Conservation (phyloP, 2,329 filamentous ascomycete species). For the Raffaelea arxii region DNA sequence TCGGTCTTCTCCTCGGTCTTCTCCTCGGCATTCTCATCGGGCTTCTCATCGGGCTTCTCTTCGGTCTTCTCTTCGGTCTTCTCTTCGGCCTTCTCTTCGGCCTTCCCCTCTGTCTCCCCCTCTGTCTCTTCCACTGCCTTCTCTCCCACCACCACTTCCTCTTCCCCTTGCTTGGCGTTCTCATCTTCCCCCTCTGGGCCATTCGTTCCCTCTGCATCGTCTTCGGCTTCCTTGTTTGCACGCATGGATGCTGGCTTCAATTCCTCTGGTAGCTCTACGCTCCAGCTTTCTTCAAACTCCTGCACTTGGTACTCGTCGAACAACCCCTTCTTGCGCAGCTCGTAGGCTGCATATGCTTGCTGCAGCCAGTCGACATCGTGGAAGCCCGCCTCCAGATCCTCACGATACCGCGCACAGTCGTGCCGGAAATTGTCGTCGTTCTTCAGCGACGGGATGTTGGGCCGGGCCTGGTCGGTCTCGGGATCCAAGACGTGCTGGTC, state of each 20-base stretch:
- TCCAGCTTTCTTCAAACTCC: constrained; percentile 40
- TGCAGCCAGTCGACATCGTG: constrained; percentile 44
- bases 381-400: constrained; percentile 34
- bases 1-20: no score
- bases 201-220: background rate
- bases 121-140: background rate
- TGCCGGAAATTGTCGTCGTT: constrained; percentile 34
- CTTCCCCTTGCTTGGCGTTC: background rate
- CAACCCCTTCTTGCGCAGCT: constrained; percentile 34
- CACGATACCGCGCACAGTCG: constrained; percentile 30
- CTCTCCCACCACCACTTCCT: background rate
- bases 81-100: background rate
- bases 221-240: background rate
- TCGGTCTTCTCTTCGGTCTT: background rate
- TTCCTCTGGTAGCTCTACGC: constrained; percentile 26
- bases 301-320: constrained; percentile 37
- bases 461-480: constrained; percentile 22
- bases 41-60: background rate
- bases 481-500: constrained; percentile 19
- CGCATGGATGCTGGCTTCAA: constrained; percentile 14
- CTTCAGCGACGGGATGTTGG: constrained; percentile 23
- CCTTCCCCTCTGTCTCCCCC: background rate
- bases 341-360: constrained; percentile 41
- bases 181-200: background rate
- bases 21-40: background rate